Base-by-base conservation (phyloP, 192 early-diverging fungal species). In the Linnemannia hyalina region DNA sequence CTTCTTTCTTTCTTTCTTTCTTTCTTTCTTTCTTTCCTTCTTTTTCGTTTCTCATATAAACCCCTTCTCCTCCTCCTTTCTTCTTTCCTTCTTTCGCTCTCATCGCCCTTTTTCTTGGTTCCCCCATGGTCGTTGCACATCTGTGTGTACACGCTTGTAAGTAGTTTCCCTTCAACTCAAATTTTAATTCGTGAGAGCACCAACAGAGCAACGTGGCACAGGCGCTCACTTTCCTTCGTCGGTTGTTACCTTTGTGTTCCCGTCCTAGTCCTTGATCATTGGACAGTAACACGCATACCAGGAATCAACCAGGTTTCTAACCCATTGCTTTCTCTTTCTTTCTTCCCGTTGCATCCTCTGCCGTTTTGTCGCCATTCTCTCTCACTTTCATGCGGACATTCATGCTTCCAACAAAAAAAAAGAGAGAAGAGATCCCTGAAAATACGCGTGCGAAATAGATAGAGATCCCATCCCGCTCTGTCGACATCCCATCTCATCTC, bases 401-500 rank as follows among this genome's bases (percentile, higher is more conserved):
- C 49, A 65, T 65, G 60, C 26, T 11, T 11, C 9, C n/a, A 60
- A 23, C 57, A 32, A 15, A 65, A 63, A 65, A 63, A 13, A 65
- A 15, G 10, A 65, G 26, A 65, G 44, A 32, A 32, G 60, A 65
- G 60, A 65, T 65, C 60, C n/a, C 26, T 65, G 60, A 65, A 32
- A 60, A 15, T 15, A 65, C 60, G 60, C 26, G 60, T 65, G 60
- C 60, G 29, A 65, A 35, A 60, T 60, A 60, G 57, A 60, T 60
- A 23, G 10, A 26, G 60, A 65, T 29, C 60, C 22, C 26, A 3
- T 65, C 29, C 26, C 60, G 26, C 60, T 32, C 60, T 65, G 60
- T 65, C 60, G 60, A 65, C 60, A 65, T 65, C 60, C 60, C 32
- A 65, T 65, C 60, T 65, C 60, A 65, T 65, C 60, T 65, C 29